These are phyloP conservation scores for Orbilia blumenaviensis DNA, from an alignment of 2,329 filamentous ascomycete species.

Conservation along the genomic window DNA sequence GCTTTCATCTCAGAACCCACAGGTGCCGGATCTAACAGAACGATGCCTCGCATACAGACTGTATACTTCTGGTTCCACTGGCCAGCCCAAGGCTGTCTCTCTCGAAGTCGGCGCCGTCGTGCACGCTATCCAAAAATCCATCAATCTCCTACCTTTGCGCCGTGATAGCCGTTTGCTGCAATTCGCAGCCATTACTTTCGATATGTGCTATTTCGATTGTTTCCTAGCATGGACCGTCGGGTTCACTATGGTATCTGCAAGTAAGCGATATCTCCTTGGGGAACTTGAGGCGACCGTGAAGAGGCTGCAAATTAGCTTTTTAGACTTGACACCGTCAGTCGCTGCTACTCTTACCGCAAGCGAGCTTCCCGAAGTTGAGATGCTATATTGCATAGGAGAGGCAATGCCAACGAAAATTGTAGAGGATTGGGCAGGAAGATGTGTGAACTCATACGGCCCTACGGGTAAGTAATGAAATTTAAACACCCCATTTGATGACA, in stretches of 20 bases:
- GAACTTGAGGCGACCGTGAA: slow-evolving; percentile 60
- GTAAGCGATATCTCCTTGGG: slow-evolving; percentile 61
- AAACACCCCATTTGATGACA: background rate
- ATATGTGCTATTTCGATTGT: slow-evolving; percentile 65
- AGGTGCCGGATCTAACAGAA: slow-evolving; percentile 56
- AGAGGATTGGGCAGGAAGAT: slow-evolving; percentile 61
- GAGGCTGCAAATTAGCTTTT: slow-evolving; percentile 59
- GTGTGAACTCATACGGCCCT: slow-evolving; percentile 64
- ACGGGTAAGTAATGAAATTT: slow-evolving; percentile 54
- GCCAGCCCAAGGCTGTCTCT: slow-evolving; percentile 62
- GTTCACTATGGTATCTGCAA: slow-evolving; percentile 62
- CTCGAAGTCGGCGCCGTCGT: slow-evolving; percentile 62
- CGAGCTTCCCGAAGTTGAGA: slow-evolving; percentile 61
- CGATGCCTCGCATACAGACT: slow-evolving; percentile 62
- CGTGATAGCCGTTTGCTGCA: slow-evolving; percentile 61
- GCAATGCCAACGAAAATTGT: slow-evolving; percentile 61
- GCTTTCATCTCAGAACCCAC: slow-evolving; percentile 56
- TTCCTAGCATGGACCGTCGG: slow-evolving; percentile 63
- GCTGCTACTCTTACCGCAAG: slow-evolving; percentile 59
- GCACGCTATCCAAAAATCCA: slow-evolving; percentile 62
- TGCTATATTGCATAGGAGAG: slow-evolving; percentile 64
- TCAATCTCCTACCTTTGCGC: slow-evolving; percentile 61
- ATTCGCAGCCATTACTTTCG: slow-evolving; percentile 61
- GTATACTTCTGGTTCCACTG: slow-evolving; percentile 63
- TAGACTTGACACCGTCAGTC: slow-evolving; percentile 63